These are phyloP conservation scores for Ambrosia hybrid DNA, from an alignment of 140 eudicot species.

Conservation along the genomic window DNA sequence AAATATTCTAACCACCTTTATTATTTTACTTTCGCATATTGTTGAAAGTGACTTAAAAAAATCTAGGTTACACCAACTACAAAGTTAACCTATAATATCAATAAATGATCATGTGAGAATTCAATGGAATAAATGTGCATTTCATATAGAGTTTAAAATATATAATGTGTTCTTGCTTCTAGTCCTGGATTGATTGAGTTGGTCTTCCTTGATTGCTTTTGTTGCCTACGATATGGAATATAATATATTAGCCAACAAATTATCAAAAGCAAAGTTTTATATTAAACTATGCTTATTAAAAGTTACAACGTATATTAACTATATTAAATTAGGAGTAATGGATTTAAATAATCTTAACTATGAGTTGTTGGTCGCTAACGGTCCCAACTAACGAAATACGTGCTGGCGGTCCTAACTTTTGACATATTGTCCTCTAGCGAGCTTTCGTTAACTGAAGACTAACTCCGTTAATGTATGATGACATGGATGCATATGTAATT, in stretches of 20 bases:
- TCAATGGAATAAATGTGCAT: neutral
- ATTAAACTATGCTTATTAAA: neutral
- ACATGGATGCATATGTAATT: no score
- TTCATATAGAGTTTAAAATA: neutral
- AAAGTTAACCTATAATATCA: neutral
- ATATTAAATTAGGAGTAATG: no score
- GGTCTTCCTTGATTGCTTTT: constrained; percentile 3
- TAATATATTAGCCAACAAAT: neutral
- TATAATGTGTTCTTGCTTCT: neutral
- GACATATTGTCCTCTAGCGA: no score
- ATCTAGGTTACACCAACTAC: constrained; percentile 1
- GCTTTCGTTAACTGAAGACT: no score
- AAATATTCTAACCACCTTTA: neutral
- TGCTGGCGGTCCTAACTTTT: no score
- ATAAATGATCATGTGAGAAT: neutral
- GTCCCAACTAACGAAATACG: no score
- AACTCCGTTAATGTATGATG: no score
- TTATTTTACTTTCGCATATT: neutral
- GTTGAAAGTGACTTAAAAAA: neutral
- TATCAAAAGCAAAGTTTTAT: neutral
- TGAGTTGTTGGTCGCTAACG: no score
- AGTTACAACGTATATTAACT: no score
- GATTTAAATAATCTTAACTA: no score
- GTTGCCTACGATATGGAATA: neutral
- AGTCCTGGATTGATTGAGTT: neutral